Evolutionary conservation across 805 yeast genomes (phyloP), one percentile per base, ranked within the genome.

Genomic region (Candida ascalaphidarum): DNA sequence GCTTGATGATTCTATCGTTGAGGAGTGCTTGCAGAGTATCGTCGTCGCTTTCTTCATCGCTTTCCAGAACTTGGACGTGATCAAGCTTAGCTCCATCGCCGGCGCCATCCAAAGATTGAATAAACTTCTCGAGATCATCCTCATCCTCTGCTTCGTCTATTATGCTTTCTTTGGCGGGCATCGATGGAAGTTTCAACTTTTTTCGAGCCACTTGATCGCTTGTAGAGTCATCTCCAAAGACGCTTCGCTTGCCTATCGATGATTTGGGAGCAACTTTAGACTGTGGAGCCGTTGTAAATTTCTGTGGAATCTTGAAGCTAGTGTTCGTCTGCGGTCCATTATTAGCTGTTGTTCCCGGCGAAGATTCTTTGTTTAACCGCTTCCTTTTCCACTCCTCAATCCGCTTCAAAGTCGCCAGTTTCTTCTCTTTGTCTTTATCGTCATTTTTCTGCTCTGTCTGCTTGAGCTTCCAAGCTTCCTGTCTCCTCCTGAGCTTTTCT

Each of bases 331-430:
- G n/a, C n/a, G n/a, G n/a, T n/a, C n/a, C n/a, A n/a, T n/a, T n/a
- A n/a, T n/a, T n/a, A n/a, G n/a, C n/a, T n/a, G n/a, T n/a, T n/a
- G n/a, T n/a, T n/a, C n/a, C n/a, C n/a, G n/a, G n/a, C n/a, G n/a
- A n/a, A n/a, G n/a, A n/a, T 26, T 26, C 13, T 25, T 24, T 10
- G 18, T n/a, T 22, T 23, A 4, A 20, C 40, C 51, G 28, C 36
- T 58, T 62, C 51, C 48, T 55, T 46, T 69, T 71, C 78, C 79
- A 74, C 15, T 69, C 73, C 31, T 66, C 71, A 0, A 71, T 43
- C 32, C 66, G 58, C 35, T 50, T 47, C 24, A 55, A 58, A 24
- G 67, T 52, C 6, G 17, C 22, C 16, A 27, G 21, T 21, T 15
- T 21, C 22, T 16, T 29, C 18, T 19, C 17, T 19, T 25, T 25